Evolutionary conservation across 768 basidiomycete genomes (phyloP).

Genomic region (Piloderma croceum): DNA sequence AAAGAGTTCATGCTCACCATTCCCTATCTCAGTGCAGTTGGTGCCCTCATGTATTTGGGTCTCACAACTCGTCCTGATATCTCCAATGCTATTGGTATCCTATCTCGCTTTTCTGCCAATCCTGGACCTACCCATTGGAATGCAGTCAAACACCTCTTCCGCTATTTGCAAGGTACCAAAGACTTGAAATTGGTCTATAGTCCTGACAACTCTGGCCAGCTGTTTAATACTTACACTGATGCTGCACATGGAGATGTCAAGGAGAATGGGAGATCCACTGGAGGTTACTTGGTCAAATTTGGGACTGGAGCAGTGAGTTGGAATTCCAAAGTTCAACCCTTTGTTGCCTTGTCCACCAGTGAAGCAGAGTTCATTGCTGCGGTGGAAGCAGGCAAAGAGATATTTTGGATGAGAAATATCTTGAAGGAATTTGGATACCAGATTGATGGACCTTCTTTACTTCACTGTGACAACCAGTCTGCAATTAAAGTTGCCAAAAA

Average conservation of each 20-base stretch:
- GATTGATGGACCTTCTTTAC: conserved; percentile 14
- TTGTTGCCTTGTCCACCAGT: conserved; percentile 35
- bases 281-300: conserved; percentile 33
- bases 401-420: conserved; percentile 27
- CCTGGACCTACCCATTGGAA: conserved; percentile 31
- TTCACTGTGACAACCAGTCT: conserved; percentile 33
- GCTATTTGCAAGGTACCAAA: conserved; percentile 32
- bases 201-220: conserved; percentile 3
- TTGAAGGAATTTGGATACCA: conserved; percentile 22
- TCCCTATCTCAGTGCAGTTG: conserved; percentile 27
- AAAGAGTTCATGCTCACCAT: conserved; percentile 23
- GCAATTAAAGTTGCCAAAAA: conserved; percentile 29
- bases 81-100: conserved; percentile 15
- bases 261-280: conserved; percentile 30
- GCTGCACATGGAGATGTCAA: conserved; percentile 23
- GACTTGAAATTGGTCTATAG: conserved; percentile 18
- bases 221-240: conserved; percentile 22
- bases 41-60: conserved; percentile 26
- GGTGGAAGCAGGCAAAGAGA: conserved; percentile 24
- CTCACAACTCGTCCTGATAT: conserved; percentile 24
- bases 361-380: conserved; percentile 38
- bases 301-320: conserved; percentile 32
- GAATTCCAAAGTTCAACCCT: conserved; percentile 31
- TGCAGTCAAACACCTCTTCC: conserved; percentile 30
- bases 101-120: conserved; percentile 20